Evolutionary conservation across 2,329 filamentous ascomycete genomes (phyloP), one percentile per base, ranked within the genome.

Genomic region (Ceratocystis alfenasii): DNA sequence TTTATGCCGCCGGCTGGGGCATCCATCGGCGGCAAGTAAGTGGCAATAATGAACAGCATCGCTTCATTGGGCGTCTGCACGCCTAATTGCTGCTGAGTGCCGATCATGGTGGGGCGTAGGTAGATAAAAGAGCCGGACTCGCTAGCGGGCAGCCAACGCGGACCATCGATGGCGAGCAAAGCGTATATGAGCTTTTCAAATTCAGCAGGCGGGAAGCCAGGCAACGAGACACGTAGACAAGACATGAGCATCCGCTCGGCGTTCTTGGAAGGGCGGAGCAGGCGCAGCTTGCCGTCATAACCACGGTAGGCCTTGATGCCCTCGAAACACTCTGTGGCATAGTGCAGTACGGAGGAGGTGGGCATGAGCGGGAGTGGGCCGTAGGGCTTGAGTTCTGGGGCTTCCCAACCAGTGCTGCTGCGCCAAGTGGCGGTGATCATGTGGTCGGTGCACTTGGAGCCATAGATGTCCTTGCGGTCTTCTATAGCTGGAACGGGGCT

Each of bases 311-410:
- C 83, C 76, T 95, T 95, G 71, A 83, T 77, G 12, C 90, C 90
- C 77, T 95, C 90, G 77, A 95, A 95, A 75, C 90, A 95, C 76
- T 93, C 88, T 61, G 90, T 95, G 10, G 90, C 90, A 76, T 95
- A 95, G 80, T 95, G 90, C 68, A 95, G 81, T 68, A 86, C 85
- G 2, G 86, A 89, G 15, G 90, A 89, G 3, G 87, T 92, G 45
- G 90, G 90, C 78, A 90, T 87, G 72, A 95, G 84, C 69, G 81
- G 81, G 64, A 95, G 78, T 10, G 89, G 87, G 0, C 88, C 88
- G 75, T 90, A 94, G 30, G 90, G 88, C 74, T 84, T 83, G 67
- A 95, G 81, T 71, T 87, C 81, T 1, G 90, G 90, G 1, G 82
- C 79, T 46, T 81, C 80, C 90, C 90, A 95, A 71, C 90, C 90